Evolutionary conservation across 805 yeast genomes (phyloP).

Genomic region (Kazachstania taianensis): DNA sequence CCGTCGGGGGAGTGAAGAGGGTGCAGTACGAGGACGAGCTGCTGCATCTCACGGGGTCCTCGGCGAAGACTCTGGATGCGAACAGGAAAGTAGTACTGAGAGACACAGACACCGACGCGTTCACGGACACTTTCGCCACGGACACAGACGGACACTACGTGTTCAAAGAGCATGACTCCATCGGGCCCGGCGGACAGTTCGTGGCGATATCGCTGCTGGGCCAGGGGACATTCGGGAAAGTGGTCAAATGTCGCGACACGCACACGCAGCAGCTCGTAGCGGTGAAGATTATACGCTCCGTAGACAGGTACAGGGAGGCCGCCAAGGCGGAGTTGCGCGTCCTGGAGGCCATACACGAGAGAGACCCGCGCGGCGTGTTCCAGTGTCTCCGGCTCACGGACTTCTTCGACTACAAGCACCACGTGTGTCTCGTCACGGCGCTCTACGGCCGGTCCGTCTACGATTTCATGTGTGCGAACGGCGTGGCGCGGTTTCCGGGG

Average conservation of each 20-base stretch:
- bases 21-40: conserved; percentile 26
- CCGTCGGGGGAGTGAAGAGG: conserved; percentile 3
- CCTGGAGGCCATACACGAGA: conserved; percentile 29
- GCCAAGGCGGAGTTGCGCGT: conserved; percentile 86
- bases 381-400: conserved; percentile 76
- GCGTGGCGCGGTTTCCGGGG: conserved; percentile 86
- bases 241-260: conserved; percentile 77
- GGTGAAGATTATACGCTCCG: conserved; percentile 82
- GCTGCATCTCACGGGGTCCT: conserved; percentile 25
- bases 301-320: conserved; percentile 92
- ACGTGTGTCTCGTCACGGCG: conserved; percentile 89
- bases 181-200: conserved; percentile 61
- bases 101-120: neutral
- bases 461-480: conserved; percentile 80
- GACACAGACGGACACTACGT: conserved; percentile 71
- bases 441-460: conserved; percentile 74
- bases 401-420: conserved; percentile 87
- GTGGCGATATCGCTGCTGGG: conserved; percentile 64
- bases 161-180: conserved; percentile 44
- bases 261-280: conserved; percentile 49
- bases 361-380: conserved; percentile 48
- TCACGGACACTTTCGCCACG: conserved; percentile 15
- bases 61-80: conserved; percentile 25
- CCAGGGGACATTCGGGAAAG: conserved; percentile 97
- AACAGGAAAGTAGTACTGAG: conserved; percentile 20